A percentile compares a stretch with the other conserved stretches of the same genome.
phyloP scores from a whole-genome alignment of 192 early-diverging fungal species.

The Geranomyces michiganensis region DNA sequence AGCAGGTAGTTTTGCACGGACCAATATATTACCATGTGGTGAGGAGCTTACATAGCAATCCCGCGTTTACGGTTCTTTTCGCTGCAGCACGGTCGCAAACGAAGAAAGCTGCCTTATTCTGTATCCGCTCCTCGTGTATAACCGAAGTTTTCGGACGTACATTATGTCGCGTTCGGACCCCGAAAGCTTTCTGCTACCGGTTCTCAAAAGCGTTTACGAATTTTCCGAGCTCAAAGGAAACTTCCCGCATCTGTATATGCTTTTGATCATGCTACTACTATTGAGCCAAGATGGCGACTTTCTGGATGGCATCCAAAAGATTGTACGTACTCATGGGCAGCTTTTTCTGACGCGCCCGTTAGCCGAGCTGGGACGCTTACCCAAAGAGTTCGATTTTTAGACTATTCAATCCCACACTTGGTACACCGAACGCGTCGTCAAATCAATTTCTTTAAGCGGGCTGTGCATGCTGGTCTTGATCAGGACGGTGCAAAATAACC shows the following conservation, averaged over 20 bases:
- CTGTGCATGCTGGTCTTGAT: conserved; percentile 68
- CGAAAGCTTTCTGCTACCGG: conserved; percentile 71
- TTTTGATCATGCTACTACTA: conserved; percentile 66
- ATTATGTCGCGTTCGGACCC: conserved; percentile 75
- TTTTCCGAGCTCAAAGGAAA: conserved; percentile 60
- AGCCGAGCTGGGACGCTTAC: background rate
- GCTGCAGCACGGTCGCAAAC: conserved; percentile 30
- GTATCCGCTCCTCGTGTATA: conserved; percentile 67
- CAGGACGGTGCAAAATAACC: conserved; percentile 66
- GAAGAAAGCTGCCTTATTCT: conserved; percentile 71
- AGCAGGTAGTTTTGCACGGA: conserved; percentile 43
- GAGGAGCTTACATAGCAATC: too few relatives aligned
- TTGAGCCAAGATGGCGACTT: conserved; percentile 74
- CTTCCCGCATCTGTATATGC: conserved; percentile 69
- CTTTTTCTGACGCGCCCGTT: background rate
- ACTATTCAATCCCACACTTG: conserved; percentile 62
- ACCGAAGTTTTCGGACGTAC: conserved; percentile 69
- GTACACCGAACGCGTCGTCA: conserved; percentile 73
- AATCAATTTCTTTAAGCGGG: conserved; percentile 68
- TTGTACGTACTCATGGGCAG: conserved; percentile 49
- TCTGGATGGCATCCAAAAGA: conserved; percentile 72
- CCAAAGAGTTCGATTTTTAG: conserved; percentile 32
- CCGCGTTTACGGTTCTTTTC: background rate
- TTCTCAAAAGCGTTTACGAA: conserved; percentile 70
- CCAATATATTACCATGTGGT: too few relatives aligned